Conservation (phyloP, 208 protist species). For the Leptomonas seymouri region DNA sequence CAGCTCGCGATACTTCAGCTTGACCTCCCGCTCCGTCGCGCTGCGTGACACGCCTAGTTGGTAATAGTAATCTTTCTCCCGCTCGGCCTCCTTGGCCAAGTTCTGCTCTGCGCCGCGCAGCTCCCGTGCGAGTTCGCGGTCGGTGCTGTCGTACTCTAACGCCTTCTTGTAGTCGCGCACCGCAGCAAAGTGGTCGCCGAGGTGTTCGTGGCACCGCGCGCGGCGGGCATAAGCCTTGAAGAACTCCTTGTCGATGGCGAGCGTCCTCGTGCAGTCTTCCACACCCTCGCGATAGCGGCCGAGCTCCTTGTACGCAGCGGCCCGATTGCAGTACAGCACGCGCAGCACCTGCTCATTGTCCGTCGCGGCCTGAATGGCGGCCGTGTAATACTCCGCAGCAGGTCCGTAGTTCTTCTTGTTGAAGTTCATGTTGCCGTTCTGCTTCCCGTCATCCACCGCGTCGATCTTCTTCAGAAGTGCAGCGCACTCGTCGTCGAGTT, state of each 20-base stretch:
- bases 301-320: constrained; percentile 90
- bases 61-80: constrained; percentile 90
- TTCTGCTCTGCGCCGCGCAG: constrained; percentile 69
- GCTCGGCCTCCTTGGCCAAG: constrained; percentile 76
- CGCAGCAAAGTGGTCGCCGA: constrained; percentile 81
- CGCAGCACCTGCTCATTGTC: constrained; percentile 85
- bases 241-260: constrained; percentile 83
- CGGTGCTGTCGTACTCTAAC: constrained; percentile 65
- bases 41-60: constrained; percentile 76
- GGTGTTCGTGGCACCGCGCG: constrained; percentile 81
- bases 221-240: constrained; percentile 91
- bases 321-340: constrained; percentile 93
- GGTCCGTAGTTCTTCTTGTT: constrained; percentile 75
- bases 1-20: constrained; percentile 87
- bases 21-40: constrained; percentile 80
- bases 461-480: constrained; percentile 72
- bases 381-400: constrained; percentile 79
- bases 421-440: constrained; percentile 87
- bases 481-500: constrained; percentile 73
- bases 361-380: constrained; percentile 61
- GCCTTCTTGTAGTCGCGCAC: constrained; percentile 89
- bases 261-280: constrained; percentile 89
- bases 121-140: constrained; percentile 74
- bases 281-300: constrained; percentile 84
- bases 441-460: constrained; percentile 85